Conservation (phyloP, 2,329 filamentous ascomycete species). For the Colletotrichum theobromicola region DNA sequence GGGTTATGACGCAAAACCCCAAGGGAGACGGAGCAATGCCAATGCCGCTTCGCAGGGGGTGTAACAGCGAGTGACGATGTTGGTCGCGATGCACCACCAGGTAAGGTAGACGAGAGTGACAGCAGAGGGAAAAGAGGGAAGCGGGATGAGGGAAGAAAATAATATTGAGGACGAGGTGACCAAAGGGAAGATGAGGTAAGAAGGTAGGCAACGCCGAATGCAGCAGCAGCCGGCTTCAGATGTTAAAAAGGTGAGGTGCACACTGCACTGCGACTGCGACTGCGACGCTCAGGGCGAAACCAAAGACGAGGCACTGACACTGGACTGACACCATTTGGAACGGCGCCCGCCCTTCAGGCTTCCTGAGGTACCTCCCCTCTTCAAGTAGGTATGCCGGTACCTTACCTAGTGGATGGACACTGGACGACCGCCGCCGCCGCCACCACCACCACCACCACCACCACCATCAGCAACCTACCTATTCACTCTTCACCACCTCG, state of each 20-base stretch:
- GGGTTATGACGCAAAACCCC: not conserved
- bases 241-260: not conserved
- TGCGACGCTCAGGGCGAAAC: not conserved
- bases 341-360: not conserved
- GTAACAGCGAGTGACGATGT: not conserved
- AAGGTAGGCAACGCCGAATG: not conserved
- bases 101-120: not conserved
- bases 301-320: not conserved
- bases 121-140: not conserved
- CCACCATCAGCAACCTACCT: too few species aligned
- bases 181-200: not conserved
- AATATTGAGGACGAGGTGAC: not conserved
- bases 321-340: not conserved
- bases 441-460: not conserved
- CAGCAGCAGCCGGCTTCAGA: conserved; percentile 4
- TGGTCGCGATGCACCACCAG: not conserved
- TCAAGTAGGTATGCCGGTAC: too few species aligned
- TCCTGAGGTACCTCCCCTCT: too few species aligned
- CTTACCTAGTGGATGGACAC: too few species aligned
- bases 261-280: not conserved
- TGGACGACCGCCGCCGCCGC: not conserved
- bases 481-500: not conserved
- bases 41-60: not conserved
- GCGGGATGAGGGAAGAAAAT: not conserved
- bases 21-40: not conserved